Evolutionary conservation across 768 basidiomycete species (phyloP).

Genomic region (Sutorius australiensis): DNA sequence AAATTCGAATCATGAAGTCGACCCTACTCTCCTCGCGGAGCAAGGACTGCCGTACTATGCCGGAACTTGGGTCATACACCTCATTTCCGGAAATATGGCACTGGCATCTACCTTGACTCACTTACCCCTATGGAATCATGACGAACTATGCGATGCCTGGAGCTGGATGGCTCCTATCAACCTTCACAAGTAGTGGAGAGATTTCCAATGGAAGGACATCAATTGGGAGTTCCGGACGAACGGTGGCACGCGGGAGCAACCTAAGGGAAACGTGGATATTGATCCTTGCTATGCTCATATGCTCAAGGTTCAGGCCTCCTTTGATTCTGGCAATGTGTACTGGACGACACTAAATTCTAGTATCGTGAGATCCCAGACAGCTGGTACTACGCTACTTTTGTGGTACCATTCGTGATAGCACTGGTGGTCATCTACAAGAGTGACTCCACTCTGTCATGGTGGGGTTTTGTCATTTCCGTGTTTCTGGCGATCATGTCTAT

Average conservation of each 20-base stretch:
- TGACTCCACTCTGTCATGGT: slow-evolving; percentile 56
- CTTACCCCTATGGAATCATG: slow-evolving; percentile 50
- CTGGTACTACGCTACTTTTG: slow-evolving; percentile 31
- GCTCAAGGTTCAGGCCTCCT: slow-evolving; percentile 26
- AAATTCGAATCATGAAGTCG: slow-evolving; percentile 48
- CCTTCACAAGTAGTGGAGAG: slow-evolving; percentile 23
- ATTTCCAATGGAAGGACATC: slow-evolving; percentile 28
- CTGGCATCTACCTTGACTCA: slow-evolving; percentile 51
- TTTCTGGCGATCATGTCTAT: slow-evolving; percentile 47
- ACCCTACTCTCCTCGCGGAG: slow-evolving; percentile 44
- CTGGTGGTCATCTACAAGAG: slow-evolving; percentile 53
- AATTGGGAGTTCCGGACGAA: slow-evolving; percentile 38
- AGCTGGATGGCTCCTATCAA: slow-evolving; percentile 39
- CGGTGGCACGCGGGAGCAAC: slow-evolving; percentile 18
- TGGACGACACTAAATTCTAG: slow-evolving; percentile 8
- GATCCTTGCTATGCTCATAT: slow-evolving; percentile 60
- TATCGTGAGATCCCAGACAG: slow-evolving; percentile 33
- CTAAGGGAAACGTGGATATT: slow-evolving; percentile 37
- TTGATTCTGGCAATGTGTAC: slow-evolving; percentile 16
- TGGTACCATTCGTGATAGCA: slow-evolving; percentile 42
- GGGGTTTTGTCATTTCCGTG: slow-evolving; percentile 51
- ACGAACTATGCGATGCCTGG: slow-evolving; percentile 47
- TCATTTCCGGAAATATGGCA: slow-evolving; percentile 19
- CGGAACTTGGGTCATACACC: slow-evolving; percentile 20
- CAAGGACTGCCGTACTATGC: slow-evolving; percentile 36